phyloP scores from a whole-genome alignment of 495 filamentous ascomycete genomes.

The Tuber indicum region DNA sequence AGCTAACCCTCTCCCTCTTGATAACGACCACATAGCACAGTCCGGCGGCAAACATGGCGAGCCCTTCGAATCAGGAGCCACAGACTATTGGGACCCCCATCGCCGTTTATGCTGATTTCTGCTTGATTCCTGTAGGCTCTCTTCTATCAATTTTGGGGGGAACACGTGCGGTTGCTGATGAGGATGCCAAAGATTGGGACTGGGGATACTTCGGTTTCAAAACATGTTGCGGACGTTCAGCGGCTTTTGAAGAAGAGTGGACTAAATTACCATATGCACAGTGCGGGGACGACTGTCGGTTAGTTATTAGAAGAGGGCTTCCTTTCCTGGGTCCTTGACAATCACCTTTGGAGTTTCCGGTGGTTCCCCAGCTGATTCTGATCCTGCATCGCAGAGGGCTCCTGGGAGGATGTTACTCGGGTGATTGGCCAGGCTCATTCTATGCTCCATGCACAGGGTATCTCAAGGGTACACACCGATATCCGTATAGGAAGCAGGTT shows the following conservation, averaged over 20 bases:
- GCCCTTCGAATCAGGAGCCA: background rate
- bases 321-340: background rate
- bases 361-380: slow-evolving; percentile 3
- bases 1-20: background rate
- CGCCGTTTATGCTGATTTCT: slow-evolving; percentile 60
- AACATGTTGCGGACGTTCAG: slow-evolving; percentile 84
- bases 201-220: slow-evolving; percentile 68
- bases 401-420: slow-evolving; percentile 80
- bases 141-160: background rate
- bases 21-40: background rate
- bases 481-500: slow-evolving; percentile 82
- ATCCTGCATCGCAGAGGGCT: slow-evolving; percentile 57
- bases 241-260: slow-evolving; percentile 72
- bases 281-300: slow-evolving; percentile 88
- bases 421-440: slow-evolving; percentile 87
- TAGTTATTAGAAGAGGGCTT: slow-evolving; percentile 40
- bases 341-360: slow-evolving; percentile 15
- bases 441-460: slow-evolving; percentile 72
- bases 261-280: slow-evolving; percentile 80
- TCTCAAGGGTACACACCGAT: slow-evolving; percentile 78
- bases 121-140: slow-evolving; percentile 63
- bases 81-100: slow-evolving; percentile 23
- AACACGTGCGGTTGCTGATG: slow-evolving; percentile 12
- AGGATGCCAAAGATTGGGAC: slow-evolving; percentile 62
- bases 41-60: background rate